Percentiles rank a stretch among this genome's conserved stretches.
These are phyloP conservation scores for Zymoseptoria crescenta DNA, from an alignment of 2,329 filamentous ascomycete species.

Conservation along the genomic window DNA sequence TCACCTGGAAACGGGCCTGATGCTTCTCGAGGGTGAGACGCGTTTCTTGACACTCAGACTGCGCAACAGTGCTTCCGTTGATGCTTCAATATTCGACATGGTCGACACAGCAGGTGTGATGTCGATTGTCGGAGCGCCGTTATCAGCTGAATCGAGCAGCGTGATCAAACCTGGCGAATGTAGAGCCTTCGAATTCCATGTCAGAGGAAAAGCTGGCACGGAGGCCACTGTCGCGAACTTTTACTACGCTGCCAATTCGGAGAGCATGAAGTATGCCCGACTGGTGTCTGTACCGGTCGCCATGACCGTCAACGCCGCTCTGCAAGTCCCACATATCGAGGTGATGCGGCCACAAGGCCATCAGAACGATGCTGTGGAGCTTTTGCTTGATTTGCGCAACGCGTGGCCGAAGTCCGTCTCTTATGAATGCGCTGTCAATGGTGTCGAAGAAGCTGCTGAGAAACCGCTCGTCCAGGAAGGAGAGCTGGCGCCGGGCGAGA, in stretches of 20 bases:
- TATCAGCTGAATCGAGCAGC: conserved; percentile 3
- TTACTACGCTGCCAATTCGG: conserved; percentile 51
- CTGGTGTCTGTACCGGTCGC: conserved; percentile 65
- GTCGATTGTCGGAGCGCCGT: background rate
- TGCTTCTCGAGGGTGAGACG: conserved; percentile 86
- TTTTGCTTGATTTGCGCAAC: conserved; percentile 79
- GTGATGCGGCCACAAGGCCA: conserved; percentile 54
- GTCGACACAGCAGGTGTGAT: conserved; percentile 16
- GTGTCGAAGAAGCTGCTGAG: conserved; percentile 4
- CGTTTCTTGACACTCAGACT: conserved; percentile 71
- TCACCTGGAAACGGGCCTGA: conserved; percentile 74
- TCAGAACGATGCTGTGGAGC: conserved; percentile 57
- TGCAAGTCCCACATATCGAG: conserved; percentile 75
- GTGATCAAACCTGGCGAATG: conserved; percentile 46
- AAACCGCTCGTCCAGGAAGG: conserved; percentile 6
- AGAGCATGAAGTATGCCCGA: conserved; percentile 13
- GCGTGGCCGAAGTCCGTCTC: conserved; percentile 76
- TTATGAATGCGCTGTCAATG: conserved; percentile 13
- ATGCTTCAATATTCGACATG: conserved; percentile 58
- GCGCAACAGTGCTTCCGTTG: conserved; percentile 66
- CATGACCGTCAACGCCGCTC: conserved; percentile 84
- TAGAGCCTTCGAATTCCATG: conserved; percentile 70
- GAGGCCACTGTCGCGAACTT: conserved; percentile 73
- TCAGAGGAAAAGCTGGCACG: conserved; percentile 77
- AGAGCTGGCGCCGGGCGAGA: conserved; percentile 15